Conservation (phyloP, 2,329 filamentous ascomycete species). For the Xylaria sp. region DNA sequence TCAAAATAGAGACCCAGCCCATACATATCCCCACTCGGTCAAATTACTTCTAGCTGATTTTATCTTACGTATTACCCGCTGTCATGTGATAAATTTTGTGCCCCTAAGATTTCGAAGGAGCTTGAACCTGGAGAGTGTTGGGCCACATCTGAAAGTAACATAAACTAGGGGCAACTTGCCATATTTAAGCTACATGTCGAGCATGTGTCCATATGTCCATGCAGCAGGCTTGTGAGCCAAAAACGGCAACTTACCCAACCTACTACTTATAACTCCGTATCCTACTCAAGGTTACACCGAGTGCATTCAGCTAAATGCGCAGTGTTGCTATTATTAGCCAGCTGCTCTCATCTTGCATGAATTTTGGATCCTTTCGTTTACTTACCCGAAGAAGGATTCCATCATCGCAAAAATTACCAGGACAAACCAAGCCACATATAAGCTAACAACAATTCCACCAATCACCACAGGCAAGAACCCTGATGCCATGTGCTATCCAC, state of each 20-base stretch:
- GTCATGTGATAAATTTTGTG: neutral
- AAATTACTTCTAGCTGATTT: neutral
- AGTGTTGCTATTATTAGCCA: neutral
- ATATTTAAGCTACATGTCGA: neutral
- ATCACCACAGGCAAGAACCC: neutral
- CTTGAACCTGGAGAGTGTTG: neutral
- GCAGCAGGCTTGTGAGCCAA: neutral
- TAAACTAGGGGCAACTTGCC: neutral
- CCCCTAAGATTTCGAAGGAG: neutral
- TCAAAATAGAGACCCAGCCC: neutral
- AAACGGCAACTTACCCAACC: neutral
- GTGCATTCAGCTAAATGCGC: neutral
- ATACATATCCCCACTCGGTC: neutral
- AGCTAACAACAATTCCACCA: neutral
- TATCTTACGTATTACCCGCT: neutral
- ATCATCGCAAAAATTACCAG: neutral
- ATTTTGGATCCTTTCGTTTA: neutral
- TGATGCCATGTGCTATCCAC: neutral
- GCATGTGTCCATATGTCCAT: too few relatives aligned
- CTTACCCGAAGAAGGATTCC: neutral
- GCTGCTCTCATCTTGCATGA: neutral
- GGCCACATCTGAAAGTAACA: neutral
- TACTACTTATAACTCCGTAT: neutral
- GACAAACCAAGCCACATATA: neutral
- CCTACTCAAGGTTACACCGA: neutral